These are phyloP conservation scores for Neopestalotiopsis clavispora DNA, from an alignment of 2,329 filamentous ascomycete species.

Conservation along the genomic window DNA sequence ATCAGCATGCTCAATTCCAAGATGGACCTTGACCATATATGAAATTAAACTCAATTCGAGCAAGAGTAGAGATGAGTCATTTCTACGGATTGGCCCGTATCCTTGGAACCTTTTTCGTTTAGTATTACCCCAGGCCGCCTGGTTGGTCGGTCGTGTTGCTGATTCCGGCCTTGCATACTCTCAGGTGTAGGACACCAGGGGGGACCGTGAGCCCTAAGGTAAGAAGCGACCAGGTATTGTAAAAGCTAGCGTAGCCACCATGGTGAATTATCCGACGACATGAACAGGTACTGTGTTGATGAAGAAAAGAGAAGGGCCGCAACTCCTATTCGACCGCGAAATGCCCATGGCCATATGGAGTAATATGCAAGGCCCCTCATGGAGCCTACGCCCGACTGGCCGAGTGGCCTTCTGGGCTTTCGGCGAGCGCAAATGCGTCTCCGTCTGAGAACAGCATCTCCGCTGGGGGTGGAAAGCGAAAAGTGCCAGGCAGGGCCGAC, in stretches of 20 bases:
- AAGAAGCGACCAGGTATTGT: neutral
- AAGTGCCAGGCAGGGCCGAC: neutral
- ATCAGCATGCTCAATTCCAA: neutral
- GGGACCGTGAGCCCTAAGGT: neutral
- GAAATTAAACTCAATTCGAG: conserved; percentile 8
- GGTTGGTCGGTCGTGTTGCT: neutral
- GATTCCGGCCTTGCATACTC: conserved; percentile 1
- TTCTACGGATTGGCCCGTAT: conserved; percentile 4
- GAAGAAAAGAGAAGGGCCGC: neutral
- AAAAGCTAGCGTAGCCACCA: neutral
- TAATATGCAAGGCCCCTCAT: neutral
- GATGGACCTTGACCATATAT: neutral
- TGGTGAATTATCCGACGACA: neutral
- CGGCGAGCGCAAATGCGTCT: neutral
- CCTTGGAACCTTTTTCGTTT: neutral
- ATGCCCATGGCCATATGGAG: neutral
- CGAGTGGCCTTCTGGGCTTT: too few species aligned
- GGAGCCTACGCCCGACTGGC: neutral
- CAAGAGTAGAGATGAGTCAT: conserved; percentile 5
- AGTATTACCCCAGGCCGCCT: neutral
- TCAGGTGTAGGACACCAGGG: neutral
- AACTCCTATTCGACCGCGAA: neutral
- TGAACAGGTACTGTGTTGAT: neutral
- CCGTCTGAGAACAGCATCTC: neutral
- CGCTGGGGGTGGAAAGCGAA: neutral